Base-by-base conservation (phyloP, 257 asterid species). In the Solanum megistacrolobum region DNA sequence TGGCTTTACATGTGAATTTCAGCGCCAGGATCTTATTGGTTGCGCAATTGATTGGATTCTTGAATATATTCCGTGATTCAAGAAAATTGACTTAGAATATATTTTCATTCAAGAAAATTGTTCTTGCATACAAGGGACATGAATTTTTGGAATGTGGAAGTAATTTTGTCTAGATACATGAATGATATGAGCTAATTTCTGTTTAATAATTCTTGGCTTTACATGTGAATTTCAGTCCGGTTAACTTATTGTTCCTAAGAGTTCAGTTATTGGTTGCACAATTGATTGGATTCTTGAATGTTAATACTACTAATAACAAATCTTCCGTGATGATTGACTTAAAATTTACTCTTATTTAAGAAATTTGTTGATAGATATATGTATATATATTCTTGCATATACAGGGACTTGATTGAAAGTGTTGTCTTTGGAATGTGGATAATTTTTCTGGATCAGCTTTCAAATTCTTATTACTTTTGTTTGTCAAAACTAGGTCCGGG, bases 401-500 rank as follows among this genome's bases (percentile, higher is more conserved):
- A 36, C 12, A 5, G 65, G 46, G 23, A 29, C 58, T 5, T 68
- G 52, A 39, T 43, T 46, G 16, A 38, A 39, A 69, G 29, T 29
- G 3, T 38, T 32, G 10, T 31, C 16, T 20, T 62, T 38, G 87
- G 32, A 13, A 60, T 39, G n/a, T 48, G 27, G 82, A 85, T 78
- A 69, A 41, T 52, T 58, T 58, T 58, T 55, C 4, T 60, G 27
- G 27, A 60, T 60, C 12, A 60, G 5, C 66, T 60, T 60, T 60
- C n/a, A 60, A 60, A 60, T 60, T 60, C 11, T 60, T 60, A 3
- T 60, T 60, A 60, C 8, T 60, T 58, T 60, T 21, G 27, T 60
- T 58, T 60, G 27, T 60, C 36, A 86, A 52, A 89, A 60, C 16
- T 87, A 97, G 99, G 99, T 93, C 91, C 99, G 99, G 81, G 98